Percentiles rank a stretch among this genome's conserved stretches.
Evolutionary conservation across 2,329 filamentous ascomycete genomes (phyloP).

Genomic region (Sordariomycetes sp.): DNA sequence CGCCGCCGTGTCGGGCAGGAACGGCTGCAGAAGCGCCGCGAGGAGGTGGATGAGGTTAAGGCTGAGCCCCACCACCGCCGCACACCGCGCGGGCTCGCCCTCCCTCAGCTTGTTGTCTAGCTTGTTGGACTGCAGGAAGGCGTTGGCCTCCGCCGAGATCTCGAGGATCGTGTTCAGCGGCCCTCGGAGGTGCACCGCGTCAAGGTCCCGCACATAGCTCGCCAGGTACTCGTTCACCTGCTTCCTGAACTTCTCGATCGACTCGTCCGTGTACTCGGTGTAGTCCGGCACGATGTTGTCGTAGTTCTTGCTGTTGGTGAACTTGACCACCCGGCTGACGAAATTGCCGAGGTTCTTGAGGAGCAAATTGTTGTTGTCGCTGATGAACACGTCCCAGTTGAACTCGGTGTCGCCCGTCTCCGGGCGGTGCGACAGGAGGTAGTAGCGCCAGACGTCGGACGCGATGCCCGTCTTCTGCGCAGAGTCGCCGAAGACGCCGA

Average conservation of each 20-base stretch:
- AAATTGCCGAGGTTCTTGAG: constrained; percentile 66
- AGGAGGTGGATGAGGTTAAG: constrained; percentile 78
- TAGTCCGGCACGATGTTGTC: constrained; percentile 57
- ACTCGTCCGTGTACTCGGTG: constrained; percentile 42
- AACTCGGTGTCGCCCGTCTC: constrained; percentile 84
- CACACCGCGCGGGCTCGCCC: constrained; percentile 42
- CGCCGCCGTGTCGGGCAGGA: constrained; percentile 69
- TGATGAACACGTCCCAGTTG: constrained; percentile 76
- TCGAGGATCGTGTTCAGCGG: constrained; percentile 56
- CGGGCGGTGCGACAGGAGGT: constrained; percentile 74
- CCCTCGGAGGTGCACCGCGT: constrained; percentile 59
- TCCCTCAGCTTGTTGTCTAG: constrained; percentile 44
- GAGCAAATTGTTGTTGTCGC: constrained; percentile 83
- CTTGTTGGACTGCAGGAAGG: constrained; percentile 39
- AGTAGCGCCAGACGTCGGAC: constrained; percentile 88
- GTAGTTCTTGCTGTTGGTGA: constrained; percentile 61
- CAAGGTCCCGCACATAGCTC: constrained; percentile 57
- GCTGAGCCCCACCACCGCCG: constrained; percentile 61
- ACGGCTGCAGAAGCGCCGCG: constrained; percentile 68
- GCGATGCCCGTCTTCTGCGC: constrained; percentile 78
- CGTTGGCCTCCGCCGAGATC: constrained; percentile 48
- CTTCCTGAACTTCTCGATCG: constrained; percentile 40
- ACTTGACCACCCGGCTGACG: constrained; percentile 64
- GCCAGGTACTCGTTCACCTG: constrained; percentile 58
- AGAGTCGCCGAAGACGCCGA: constrained; percentile 87